These are phyloP conservation scores for Coniochaeta hoffmannii DNA, from an alignment of 2,329 filamentous ascomycete species.

Conservation along the genomic window DNA sequence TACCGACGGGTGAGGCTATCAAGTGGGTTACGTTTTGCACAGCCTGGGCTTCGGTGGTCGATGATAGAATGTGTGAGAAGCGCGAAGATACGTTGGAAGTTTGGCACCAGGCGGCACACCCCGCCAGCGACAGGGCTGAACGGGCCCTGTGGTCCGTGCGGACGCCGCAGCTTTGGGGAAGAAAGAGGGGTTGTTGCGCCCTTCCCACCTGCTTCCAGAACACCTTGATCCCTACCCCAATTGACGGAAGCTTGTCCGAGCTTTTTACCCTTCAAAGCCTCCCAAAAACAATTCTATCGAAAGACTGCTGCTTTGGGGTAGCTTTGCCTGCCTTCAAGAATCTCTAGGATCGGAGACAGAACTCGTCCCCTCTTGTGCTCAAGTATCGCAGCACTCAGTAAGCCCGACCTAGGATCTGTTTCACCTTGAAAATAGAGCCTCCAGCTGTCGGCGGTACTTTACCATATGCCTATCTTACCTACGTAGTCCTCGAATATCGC, in stretches of 20 bases:
- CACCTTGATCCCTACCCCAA: neutral
- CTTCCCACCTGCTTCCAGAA: neutral
- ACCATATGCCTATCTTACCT: too few relatives aligned
- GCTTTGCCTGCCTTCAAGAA: too few relatives aligned
- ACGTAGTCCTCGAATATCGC: too few relatives aligned
- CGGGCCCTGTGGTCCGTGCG: neutral
- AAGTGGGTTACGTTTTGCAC: slow-evolving; percentile 3
- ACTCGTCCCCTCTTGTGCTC: too few relatives aligned
- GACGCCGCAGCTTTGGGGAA: neutral
- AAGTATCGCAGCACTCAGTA: too few relatives aligned
- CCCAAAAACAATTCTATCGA: too few relatives aligned
- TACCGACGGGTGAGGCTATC: neutral
- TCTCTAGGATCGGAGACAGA: too few relatives aligned
- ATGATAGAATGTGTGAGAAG: slow-evolving; percentile 35
- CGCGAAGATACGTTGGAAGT: slow-evolving; percentile 25
- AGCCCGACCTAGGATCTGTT: too few relatives aligned
- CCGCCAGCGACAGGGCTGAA: neutral
- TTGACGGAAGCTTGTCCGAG: neutral
- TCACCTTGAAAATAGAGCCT: too few relatives aligned
- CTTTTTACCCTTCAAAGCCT: too few relatives aligned
- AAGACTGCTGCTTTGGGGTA: too few relatives aligned
- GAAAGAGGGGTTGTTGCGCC: neutral
- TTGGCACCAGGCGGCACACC: neutral
- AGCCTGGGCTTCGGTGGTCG: slow-evolving; percentile 12
- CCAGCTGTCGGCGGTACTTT: too few relatives aligned